phyloP scores from a whole-genome alignment of 208 protist genomes.

The Crithidia bombi region DNA sequence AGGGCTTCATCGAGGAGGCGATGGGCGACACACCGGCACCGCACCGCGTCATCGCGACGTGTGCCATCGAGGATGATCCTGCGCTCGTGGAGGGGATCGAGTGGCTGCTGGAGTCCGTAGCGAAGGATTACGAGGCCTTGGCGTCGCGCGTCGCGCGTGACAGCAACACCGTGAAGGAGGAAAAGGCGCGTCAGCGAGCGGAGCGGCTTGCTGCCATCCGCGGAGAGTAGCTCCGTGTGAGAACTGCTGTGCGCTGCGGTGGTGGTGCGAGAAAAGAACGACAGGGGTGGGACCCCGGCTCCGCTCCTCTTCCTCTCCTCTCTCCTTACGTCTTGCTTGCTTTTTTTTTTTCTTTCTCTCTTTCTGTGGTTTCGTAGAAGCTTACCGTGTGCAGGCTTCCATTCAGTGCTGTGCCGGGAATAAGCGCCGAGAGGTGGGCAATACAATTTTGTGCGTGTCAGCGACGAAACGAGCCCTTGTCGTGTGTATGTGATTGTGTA shows the following conservation, averaged over 20 bases:
- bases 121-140: constrained; percentile 63
- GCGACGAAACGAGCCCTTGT: no score
- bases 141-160: constrained; percentile 64
- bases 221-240: constrained; percentile 26
- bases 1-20: constrained; percentile 65
- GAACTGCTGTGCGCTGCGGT: no score
- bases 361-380: background rate
- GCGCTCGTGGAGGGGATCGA: constrained; percentile 80
- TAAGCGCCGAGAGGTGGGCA: no score
- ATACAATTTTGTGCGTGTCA: no score
- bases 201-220: constrained; percentile 65
- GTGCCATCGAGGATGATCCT: constrained; percentile 77
- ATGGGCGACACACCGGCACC: constrained; percentile 43
- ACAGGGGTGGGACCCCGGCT: background rate
- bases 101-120: constrained; percentile 84
- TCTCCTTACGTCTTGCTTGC: background rate
- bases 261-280: background rate
- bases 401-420: no score
- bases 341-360: constrained; percentile 3
- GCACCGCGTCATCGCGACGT: constrained; percentile 72
- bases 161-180: constrained; percentile 63
- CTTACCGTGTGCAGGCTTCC: background rate
- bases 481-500: no score
- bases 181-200: constrained; percentile 68
- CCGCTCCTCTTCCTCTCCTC: background rate